Conservation (phyloP, 176 grass and related monocot genomes). For the Cymbopogon citratus region DNA sequence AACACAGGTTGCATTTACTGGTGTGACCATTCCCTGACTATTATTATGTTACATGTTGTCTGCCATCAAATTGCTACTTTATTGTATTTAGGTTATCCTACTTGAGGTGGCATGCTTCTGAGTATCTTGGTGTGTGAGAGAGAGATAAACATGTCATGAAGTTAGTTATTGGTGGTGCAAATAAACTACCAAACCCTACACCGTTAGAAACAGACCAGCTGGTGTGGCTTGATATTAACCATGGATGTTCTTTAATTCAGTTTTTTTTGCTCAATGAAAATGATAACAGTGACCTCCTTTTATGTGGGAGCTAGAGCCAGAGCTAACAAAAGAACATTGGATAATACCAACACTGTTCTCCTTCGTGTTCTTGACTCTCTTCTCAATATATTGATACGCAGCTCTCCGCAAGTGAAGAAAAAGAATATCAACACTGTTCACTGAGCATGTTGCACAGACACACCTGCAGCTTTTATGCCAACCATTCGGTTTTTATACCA, state of each 20-base stretch:
- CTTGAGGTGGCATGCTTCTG: background rate
- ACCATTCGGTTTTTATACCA: background rate
- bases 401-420: background rate
- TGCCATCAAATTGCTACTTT: background rate
- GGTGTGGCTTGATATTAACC: background rate
- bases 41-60: constrained; percentile 17
- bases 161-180: background rate
- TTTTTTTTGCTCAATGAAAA: background rate
- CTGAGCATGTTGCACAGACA: background rate
- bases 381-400: background rate
- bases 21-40: background rate
- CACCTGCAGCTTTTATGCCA: background rate
- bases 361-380: background rate
- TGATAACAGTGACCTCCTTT: background rate
- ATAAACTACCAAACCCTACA: background rate
- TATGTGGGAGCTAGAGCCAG: background rate
- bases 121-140: background rate
- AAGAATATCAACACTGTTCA: background rate
- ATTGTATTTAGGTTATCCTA: background rate
- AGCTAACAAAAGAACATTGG: background rate
- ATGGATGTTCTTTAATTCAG: background rate
- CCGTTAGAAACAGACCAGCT: background rate
- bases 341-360: background rate
- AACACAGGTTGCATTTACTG: background rate
- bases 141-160: background rate